Evolutionary conservation across 768 basidiomycete genomes (phyloP).

Genomic region (Auriculariales sp.): DNA sequence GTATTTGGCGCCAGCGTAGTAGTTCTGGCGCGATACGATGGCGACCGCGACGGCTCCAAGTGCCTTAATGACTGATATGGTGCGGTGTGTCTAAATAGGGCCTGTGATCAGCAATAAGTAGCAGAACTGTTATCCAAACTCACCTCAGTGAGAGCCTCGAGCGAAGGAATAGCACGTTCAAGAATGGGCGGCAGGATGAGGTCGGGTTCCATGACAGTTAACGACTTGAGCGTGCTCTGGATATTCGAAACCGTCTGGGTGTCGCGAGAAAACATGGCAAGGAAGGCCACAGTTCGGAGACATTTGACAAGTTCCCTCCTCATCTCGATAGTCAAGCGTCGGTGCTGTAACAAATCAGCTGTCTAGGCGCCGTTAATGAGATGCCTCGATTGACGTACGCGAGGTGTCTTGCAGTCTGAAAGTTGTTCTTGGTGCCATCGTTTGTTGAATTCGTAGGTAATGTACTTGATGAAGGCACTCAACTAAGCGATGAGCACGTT

Average conservation of each 20-base stretch:
- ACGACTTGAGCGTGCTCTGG: slow-evolving; percentile 65
- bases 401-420: slow-evolving; percentile 68
- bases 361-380: not conserved
- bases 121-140: slow-evolving; percentile 7
- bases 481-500: slow-evolving; percentile 25
- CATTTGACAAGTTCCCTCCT: slow-evolving; percentile 74
- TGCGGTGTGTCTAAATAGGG: slow-evolving; percentile 57
- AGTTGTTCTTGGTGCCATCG: slow-evolving; percentile 65
- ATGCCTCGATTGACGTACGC: slow-evolving; percentile 17
- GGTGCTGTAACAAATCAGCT: slow-evolving; percentile 29
- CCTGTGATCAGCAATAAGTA: slow-evolving; percentile 3
- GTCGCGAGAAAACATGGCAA: slow-evolving; percentile 88
- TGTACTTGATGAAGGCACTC: slow-evolving; percentile 72
- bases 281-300: slow-evolving; percentile 63
- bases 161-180: slow-evolving; percentile 69
- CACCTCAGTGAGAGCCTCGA: slow-evolving; percentile 83
- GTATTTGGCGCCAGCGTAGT: slow-evolving; percentile 72
- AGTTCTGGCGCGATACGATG: slow-evolving; percentile 63
- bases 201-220: slow-evolving; percentile 76
- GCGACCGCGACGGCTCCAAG: slow-evolving; percentile 69
- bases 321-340: slow-evolving; percentile 65
- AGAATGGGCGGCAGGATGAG: slow-evolving; percentile 68
- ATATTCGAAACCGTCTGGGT: slow-evolving; percentile 58
- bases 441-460: slow-evolving; percentile 76
- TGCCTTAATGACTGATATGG: slow-evolving; percentile 74